Conservation (phyloP, 495 filamentous ascomycete species). For the Hyaloscypha variabilis region DNA sequence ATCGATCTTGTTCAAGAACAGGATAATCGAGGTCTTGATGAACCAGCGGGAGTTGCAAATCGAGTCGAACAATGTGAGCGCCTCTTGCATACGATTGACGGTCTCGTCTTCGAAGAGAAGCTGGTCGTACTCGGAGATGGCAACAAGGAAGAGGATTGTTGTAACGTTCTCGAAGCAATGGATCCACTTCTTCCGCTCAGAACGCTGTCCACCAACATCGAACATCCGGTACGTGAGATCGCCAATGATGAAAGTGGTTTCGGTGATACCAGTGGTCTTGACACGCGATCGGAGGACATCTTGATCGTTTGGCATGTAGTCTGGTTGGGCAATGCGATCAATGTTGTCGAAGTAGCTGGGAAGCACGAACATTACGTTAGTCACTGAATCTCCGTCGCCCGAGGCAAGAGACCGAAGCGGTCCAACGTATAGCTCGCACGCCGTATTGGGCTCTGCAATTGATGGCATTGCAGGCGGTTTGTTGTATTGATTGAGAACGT, state of each 20-base stretch:
- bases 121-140: slow-evolving; percentile 99
- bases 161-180: slow-evolving; percentile 99
- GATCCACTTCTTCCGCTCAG: slow-evolving; percentile 99
- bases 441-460: neutral
- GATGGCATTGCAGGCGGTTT: neutral
- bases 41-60: slow-evolving; percentile 99
- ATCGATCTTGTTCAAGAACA: slow-evolving; percentile 99
- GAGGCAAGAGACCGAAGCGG: too few species aligned
- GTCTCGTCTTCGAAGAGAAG: slow-evolving; percentile 94
- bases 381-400: slow-evolving; percentile 7
- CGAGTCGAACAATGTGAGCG: slow-evolving; percentile 95
- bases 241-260: slow-evolving; percentile 97
- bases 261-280: slow-evolving; percentile 99
- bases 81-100: slow-evolving; percentile 99
- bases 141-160: slow-evolving; percentile 96
- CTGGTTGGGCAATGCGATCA: slow-evolving; percentile 84
- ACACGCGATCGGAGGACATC: slow-evolving; percentile 97
- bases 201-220: slow-evolving; percentile 97
- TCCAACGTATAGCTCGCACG: neutral
- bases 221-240: slow-evolving; percentile 99
- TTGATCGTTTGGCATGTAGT: slow-evolving; percentile 96
- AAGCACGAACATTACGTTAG: slow-evolving; percentile 36
- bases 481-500: neutral
- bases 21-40: slow-evolving; percentile 97
- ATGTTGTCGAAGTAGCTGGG: slow-evolving; percentile 98